Conservation (phyloP, 2,329 filamentous ascomycete genomes). For the Exophiala dermatitidis region DNA sequence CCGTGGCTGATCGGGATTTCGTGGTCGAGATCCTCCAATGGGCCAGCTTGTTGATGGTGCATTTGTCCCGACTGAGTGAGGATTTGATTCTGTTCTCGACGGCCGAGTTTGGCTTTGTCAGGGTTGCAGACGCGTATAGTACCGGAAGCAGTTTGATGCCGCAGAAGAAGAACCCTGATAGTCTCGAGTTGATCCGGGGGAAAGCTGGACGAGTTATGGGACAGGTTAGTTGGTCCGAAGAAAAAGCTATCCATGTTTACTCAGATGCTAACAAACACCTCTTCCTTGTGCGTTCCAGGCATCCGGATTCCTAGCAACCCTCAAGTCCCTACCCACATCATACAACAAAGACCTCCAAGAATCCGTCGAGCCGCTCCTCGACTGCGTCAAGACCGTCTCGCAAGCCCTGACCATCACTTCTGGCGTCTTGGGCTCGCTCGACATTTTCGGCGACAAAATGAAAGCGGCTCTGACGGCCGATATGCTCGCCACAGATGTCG, state of each 20-base stretch:
- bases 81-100: slow-evolving; percentile 79
- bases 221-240: neutral
- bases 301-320: slow-evolving; percentile 68
- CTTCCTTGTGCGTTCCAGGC: slow-evolving; percentile 46
- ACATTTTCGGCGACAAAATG: slow-evolving; percentile 67
- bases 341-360: slow-evolving; percentile 95
- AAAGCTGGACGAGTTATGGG: slow-evolving; percentile 58
- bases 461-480: slow-evolving; percentile 67
- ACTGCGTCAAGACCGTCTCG: slow-evolving; percentile 67
- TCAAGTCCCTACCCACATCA: slow-evolving; percentile 68
- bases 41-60: slow-evolving; percentile 68
- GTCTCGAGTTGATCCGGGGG: slow-evolving; percentile 66
- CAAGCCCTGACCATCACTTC: slow-evolving; percentile 79
- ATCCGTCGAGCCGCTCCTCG: slow-evolving; percentile 75
- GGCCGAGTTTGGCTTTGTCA: slow-evolving; percentile 68
- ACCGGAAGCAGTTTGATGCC: slow-evolving; percentile 74
- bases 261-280: too few relatives aligned
- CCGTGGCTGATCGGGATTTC: slow-evolving; percentile 72
- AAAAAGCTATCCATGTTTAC: too few relatives aligned
- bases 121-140: slow-evolving; percentile 69
- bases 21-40: slow-evolving; percentile 75
- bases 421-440: slow-evolving; percentile 68
- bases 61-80: slow-evolving; percentile 73
- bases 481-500: slow-evolving; percentile 63
- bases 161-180: slow-evolving; percentile 77